Conservation (phyloP, 306 rosid species). For the Malus fusca region DNA sequence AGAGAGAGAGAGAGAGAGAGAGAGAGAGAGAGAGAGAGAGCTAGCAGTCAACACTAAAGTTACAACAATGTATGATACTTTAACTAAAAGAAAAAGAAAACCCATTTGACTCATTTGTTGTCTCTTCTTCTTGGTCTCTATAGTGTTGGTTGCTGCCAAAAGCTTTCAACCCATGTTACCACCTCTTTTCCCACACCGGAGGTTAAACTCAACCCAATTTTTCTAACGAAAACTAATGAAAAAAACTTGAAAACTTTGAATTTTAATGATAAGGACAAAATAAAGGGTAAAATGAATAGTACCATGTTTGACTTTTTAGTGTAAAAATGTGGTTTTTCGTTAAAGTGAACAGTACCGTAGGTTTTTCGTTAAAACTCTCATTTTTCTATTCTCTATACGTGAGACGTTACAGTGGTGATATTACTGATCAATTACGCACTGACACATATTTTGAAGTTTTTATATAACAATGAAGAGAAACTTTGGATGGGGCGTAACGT, state of each 20-base stretch:
- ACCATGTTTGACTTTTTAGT: no score
- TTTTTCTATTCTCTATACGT: not conserved
- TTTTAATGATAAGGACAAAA: no score
- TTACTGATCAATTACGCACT: no score
- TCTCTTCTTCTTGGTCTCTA: conserved; percentile 1
- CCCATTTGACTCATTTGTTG: conserved; percentile 1
- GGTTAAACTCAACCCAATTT: not conserved
- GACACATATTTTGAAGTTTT: no score
- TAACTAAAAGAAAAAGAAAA: not conserved
- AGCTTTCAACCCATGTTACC: not conserved
- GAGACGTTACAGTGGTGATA: no score
- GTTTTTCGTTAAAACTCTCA: no score
- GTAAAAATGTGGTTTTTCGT: no score
- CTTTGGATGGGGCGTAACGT: not conserved
- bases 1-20: not conserved
- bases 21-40: not conserved
- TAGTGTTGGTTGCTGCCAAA: not conserved
- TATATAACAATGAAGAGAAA: no score
- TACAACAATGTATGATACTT: not conserved
- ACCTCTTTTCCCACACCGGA: not conserved
- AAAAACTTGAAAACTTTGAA: no score
- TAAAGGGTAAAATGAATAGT: no score
- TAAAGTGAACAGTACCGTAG: no score
- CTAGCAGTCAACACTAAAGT: not conserved
- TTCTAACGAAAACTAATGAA: no score